Percentiles rank a stretch among this genome's conserved stretches.
Evolutionary conservation across 179 eudicot genomes (phyloP).

Genomic region (Silene coronaria): DNA sequence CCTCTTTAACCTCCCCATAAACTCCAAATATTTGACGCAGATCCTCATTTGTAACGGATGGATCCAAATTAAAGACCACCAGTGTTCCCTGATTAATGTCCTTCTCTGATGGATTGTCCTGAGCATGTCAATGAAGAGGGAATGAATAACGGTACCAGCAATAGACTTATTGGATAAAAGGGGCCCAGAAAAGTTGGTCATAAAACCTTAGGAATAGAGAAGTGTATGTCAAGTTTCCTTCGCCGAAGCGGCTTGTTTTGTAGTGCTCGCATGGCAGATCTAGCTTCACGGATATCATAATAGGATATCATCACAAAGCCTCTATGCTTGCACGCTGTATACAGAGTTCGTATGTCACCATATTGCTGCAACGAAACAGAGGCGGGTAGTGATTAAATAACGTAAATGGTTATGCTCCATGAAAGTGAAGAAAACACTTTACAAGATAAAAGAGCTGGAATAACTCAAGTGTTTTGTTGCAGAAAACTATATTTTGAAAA

Average conservation of each 20-base stretch:
- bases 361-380: slow-evolving; percentile 51
- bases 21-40: slow-evolving; percentile 73
- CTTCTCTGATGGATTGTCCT: slow-evolving; percentile 90
- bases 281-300: slow-evolving; percentile 83
- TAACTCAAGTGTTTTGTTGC: background rate
- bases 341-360: slow-evolving; percentile 79
- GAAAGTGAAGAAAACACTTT: background rate
- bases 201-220: slow-evolving; percentile 83
- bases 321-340: slow-evolving; percentile 83
- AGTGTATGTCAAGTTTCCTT: slow-evolving; percentile 88
- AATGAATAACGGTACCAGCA: background rate
- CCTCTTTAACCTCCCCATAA: slow-evolving; percentile 94
- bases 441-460: background rate
- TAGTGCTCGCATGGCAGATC: slow-evolving; percentile 69
- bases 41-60: slow-evolving; percentile 82
- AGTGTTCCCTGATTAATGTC: slow-evolving; percentile 89
- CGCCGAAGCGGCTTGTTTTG: slow-evolving; percentile 79
- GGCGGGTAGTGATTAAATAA: background rate
- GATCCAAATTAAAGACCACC: slow-evolving; percentile 84
- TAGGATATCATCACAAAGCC: slow-evolving; percentile 97
- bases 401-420: background rate
- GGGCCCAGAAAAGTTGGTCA: background rate
- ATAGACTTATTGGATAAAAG: background rate
- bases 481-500: background rate
- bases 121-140: slow-evolving; percentile 2